Percentiles rank a stretch among this genome's conserved stretches.
phyloP scores from a whole-genome alignment of 768 basidiomycete species.

The Mrakia frigida region DNA sequence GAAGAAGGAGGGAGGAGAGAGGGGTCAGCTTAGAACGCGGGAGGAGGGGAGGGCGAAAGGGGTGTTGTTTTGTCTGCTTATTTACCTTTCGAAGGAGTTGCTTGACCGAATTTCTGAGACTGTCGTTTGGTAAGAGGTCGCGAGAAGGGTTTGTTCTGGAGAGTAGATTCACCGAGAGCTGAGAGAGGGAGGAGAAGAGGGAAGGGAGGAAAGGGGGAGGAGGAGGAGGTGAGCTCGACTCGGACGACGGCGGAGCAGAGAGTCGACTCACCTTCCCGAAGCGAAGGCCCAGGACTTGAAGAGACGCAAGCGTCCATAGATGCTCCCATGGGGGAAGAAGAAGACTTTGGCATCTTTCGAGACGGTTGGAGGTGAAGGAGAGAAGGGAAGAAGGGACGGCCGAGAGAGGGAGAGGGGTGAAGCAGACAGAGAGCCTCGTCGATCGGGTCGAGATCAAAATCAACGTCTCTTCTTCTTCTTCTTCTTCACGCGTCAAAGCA shows the following conservation, averaged over 20 bases:
- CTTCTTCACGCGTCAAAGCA: too few species aligned
- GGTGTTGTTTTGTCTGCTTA: too few species aligned
- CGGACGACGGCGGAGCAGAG: neutral
- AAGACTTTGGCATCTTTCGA: too few species aligned
- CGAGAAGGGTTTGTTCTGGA: constrained; percentile 1
- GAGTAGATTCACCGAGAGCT: neutral
- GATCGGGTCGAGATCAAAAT: too few species aligned
- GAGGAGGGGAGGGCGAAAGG: neutral
- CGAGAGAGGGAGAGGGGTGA: too few species aligned
- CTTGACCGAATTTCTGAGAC: neutral
- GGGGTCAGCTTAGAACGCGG: neutral
- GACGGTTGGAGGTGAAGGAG: too few species aligned
- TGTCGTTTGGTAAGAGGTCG: neutral
- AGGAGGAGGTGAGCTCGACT: neutral
- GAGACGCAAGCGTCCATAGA: neutral
- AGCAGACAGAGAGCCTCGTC: too few species aligned
- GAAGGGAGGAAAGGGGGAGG: neutral
- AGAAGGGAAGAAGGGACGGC: too few species aligned
- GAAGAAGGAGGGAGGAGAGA: neutral
- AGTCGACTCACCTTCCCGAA: neutral
- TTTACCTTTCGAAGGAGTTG: neutral
- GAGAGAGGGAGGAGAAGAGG: neutral
- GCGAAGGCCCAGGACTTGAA: neutral
- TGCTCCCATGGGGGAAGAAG: neutral
- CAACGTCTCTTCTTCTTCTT: too few species aligned